A percentile compares a stretch with the other conserved stretches of the same genome.
phyloP scores from a whole-genome alignment of 2,329 filamentous ascomycete species.

The Blumeria graminis region DNA sequence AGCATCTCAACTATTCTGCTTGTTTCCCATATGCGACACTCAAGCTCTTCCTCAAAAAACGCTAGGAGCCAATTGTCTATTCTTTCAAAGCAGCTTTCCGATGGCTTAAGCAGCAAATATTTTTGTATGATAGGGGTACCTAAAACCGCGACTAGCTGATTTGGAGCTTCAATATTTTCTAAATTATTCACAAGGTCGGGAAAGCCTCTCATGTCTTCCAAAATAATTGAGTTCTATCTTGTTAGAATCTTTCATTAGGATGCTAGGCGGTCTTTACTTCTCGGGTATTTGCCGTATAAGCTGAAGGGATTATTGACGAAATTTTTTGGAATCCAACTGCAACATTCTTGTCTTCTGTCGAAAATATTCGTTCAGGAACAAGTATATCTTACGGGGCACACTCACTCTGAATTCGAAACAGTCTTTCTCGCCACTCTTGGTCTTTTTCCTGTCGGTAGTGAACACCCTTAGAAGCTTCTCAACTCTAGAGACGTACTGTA shows the following conservation, averaged over 20 bases:
- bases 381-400: too few relatives aligned
- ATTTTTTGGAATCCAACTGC: too few relatives aligned
- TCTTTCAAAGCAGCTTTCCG: slow-evolving; percentile 25
- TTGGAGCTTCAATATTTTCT: slow-evolving; percentile 59
- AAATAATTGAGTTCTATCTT: slow-evolving; percentile 30
- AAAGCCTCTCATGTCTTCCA: slow-evolving; percentile 58
- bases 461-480: not conserved
- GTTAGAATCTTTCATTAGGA: not conserved
- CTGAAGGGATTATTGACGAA: too few relatives aligned
- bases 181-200: slow-evolving; percentile 45
- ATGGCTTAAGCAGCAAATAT: slow-evolving; percentile 39
- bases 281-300: too few relatives aligned
- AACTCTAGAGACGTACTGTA: slow-evolving; percentile 20
- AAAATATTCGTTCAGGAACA: too few relatives aligned
- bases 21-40: slow-evolving; percentile 21
- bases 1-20: slow-evolving; percentile 26
- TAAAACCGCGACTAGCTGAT: slow-evolving; percentile 55
- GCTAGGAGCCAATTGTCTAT: slow-evolving; percentile 34
- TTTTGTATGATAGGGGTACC: slow-evolving; percentile 60
- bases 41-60: slow-evolving; percentile 27
- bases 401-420: slow-evolving; percentile 35
- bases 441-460: slow-evolving; percentile 34
- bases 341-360: too few relatives aligned
- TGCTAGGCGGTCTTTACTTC: too few relatives aligned
- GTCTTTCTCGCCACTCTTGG: slow-evolving; percentile 43